Evolutionary conservation across 2,329 filamentous ascomycete genomes (phyloP), one percentile per base, ranked within the genome.

Genomic region (Arachnomyces sp.): DNA sequence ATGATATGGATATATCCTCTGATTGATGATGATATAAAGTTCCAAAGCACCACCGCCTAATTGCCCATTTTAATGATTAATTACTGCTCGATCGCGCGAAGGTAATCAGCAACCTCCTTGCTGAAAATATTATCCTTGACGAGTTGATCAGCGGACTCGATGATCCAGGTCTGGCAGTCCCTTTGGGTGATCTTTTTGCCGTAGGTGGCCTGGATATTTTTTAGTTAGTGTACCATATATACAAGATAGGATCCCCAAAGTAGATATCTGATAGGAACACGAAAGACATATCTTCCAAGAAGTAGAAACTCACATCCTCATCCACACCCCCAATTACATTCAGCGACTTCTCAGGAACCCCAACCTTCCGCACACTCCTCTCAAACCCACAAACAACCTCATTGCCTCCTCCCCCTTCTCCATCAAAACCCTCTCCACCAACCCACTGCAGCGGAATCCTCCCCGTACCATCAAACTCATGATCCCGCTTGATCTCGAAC

Each of bases 91-190:
- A 53, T 50, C 4, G 36, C 40, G 4, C 42, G 45, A 31, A 62
- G 45, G 39, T 57, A 64, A 16, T 12, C 37, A 14, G 36, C 48
- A 38, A 55, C 50, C 7, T 48, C 46, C 3, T 7, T 9, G 7
- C n/a, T 32, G 25, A 61, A 51, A n/a, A 62, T 56, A 2, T 44
- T 31, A 13, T 59, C 53, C 3, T n/a, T 30, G 7, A 54, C 49
- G 16, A 62, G 52, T 38, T 57, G 49, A 3, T 55, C 46, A 1
- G 57, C 56, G 4, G 58, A 56, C 40, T 63, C 58, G 4, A 62
- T 49, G 36, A 61, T 55, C 61, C 60, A 65, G 8, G 57, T 61
- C 48, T 65, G 57, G 36, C 60, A 65, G 31, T 63, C 47, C 25
- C 49, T 53, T 31, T 59, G 57, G n/a, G 28, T 44, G 30, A 62